Conservation (phyloP, 495 filamentous ascomycete species). For the Talaromyces thailandensis region DNA sequence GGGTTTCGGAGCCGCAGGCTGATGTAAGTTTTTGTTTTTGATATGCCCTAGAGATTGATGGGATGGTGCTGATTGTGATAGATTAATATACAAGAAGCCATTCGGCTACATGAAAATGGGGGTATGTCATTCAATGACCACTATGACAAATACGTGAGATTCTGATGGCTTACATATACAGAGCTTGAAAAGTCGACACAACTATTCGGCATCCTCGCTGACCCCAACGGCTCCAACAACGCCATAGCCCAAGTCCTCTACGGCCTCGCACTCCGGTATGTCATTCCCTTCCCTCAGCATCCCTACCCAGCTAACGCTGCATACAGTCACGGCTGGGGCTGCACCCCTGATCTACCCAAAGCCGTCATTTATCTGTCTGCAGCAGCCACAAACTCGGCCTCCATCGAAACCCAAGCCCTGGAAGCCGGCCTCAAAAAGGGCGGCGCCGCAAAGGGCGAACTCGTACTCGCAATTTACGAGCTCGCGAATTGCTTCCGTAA, state of each 20-base stretch:
- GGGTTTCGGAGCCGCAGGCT: conserved; percentile 26
- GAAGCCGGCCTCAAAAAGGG: conserved; percentile 83
- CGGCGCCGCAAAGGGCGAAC: conserved; percentile 89
- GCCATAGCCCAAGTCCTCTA: conserved; percentile 94
- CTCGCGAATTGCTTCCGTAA: conserved; percentile 89
- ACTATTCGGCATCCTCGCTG: conserved; percentile 81
- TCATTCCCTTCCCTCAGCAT: conserved; percentile 1
- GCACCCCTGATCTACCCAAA: conserved; percentile 55
- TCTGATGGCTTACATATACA: conserved; percentile 5
- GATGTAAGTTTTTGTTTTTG: conserved; percentile 26
- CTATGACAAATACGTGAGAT: background rate
- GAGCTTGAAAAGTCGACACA: conserved; percentile 64
- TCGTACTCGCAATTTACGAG: conserved; percentile 96
- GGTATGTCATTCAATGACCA: conserved; percentile 27
- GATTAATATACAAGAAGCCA: conserved; percentile 90
- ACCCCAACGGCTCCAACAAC: conserved; percentile 79
- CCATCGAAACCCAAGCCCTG: conserved; percentile 75
- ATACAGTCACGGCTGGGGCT: conserved; percentile 88
- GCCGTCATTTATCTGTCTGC: conserved; percentile 77
- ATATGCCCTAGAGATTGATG: no score
- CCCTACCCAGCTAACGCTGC: conserved; percentile 2
- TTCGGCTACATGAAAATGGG: conserved; percentile 82
- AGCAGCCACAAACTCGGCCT: conserved; percentile 85
- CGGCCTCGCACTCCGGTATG: conserved; percentile 83
- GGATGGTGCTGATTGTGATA: conserved; percentile 23